Percentiles rank a stretch among this genome's conserved stretches.
Evolutionary conservation across 108 stramenopile species (phyloP).

Genomic region (Cafeteria roenbergensis): DNA sequence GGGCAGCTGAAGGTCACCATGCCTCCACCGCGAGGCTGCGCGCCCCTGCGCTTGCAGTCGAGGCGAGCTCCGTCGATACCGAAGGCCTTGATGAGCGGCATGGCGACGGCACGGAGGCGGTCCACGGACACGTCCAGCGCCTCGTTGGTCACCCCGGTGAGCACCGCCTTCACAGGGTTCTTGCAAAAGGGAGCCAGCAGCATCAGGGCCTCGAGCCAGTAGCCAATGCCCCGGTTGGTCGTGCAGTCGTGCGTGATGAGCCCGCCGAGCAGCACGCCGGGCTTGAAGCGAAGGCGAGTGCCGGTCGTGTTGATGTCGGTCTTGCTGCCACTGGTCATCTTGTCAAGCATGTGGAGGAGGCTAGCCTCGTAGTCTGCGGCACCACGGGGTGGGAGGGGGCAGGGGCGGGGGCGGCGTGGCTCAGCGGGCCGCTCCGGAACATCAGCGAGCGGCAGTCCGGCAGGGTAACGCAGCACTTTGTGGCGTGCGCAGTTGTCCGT

Average conservation of each 20-base stretch:
- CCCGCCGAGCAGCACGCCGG: conserved; percentile 81
- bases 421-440: no score
- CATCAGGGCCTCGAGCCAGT: conserved; percentile 89
- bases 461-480: no score
- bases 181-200: conserved; percentile 88
- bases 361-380: conserved; percentile 32
- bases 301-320: conserved; percentile 96
- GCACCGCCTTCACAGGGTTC: conserved; percentile 55
- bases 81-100: conserved; percentile 66
- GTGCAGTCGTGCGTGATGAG: conserved; percentile 62
- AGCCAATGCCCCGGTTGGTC: conserved; percentile 57
- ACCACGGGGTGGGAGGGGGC: neutral
- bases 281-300: conserved; percentile 72
- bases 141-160: conserved; percentile 58
- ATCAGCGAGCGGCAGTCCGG: no score
- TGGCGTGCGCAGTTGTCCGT: no score
- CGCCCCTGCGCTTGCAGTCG: conserved; percentile 30
- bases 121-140: conserved; percentile 71
- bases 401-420: no score
- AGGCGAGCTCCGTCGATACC: conserved; percentile 56
- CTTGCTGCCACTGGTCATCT: conserved; percentile 77
- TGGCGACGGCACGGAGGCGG: conserved; percentile 53
- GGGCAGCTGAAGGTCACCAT: conserved; percentile 68
- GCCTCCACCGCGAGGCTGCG: conserved; percentile 70
- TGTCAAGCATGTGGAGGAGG: conserved; percentile 64